Evolutionary conservation across 2,329 filamentous ascomycete genomes (phyloP), one percentile per base, ranked within the genome.

Genomic region (Diaporthe citriasiana): DNA sequence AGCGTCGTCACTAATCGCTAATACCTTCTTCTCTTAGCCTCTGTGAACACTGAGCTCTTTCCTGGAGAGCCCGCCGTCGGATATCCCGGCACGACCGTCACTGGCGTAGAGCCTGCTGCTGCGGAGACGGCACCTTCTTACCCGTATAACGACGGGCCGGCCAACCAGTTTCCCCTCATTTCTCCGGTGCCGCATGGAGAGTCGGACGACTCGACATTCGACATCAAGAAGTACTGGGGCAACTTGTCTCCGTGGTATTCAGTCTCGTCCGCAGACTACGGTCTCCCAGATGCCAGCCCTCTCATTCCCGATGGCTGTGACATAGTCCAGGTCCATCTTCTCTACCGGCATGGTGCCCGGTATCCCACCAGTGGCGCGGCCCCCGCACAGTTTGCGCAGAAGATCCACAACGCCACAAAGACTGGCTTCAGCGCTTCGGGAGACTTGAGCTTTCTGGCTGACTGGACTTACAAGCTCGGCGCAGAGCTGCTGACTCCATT

Each of bases 401-500:
- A 82, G 77, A 77, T 82, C 40, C 79, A 77, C 35, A 82, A 82
- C 33, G 79, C 82, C 19, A 80, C 79, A 42, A 79, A 79, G 77
- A 76, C 77, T 15, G 80, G 82, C 51, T 80, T 83, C 75, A 77
- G 81, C 65, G 79, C 80, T 22, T 76, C 76, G 27, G 82, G 77
- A 27, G 78, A 80, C 22, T 72, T 82, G 33, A 71, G 73, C 12
- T 82, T 82, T 74, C 72, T 81, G 50, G 77, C 80, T 13, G 79
- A 81, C 65, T 80, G 82, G 76, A 80, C 80, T 17, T 82, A 83
- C 76, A 81, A 82, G 73, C 79, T 82, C 22, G 83, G 81, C 15
- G 81, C 79, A 15, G 79, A 83, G 73, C 77, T 82, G 13, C 81
- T 84, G 56, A 82, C 81, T 9, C 81, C 82, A 27, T 84, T 83